phyloP scores from a whole-genome alignment of 2,329 filamentous ascomycete genomes.

The Sclerotinia nivalis region DNA sequence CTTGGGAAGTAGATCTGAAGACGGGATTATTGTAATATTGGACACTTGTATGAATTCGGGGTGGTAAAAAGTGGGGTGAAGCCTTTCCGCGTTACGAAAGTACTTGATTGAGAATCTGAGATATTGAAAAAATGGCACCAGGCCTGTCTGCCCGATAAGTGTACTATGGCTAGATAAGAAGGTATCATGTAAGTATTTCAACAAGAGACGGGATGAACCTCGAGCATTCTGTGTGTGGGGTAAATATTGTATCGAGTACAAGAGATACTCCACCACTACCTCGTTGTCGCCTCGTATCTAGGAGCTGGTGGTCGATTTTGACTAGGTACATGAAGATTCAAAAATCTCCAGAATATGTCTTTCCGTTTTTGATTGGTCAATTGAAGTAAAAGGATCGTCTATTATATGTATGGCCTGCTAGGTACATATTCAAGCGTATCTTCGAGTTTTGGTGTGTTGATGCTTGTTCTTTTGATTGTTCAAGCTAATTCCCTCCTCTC shows the following conservation, averaged over 20 bases:
- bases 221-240: constrained; percentile 3
- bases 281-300: constrained; percentile 19
- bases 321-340: neutral
- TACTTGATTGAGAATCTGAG: neutral
- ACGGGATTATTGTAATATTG: constrained; percentile 3
- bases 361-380: neutral
- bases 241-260: neutral
- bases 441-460: neutral
- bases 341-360: neutral
- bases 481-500: neutral
- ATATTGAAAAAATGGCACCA: neutral
- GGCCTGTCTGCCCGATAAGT: neutral
- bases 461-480: constrained; percentile 10
- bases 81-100: neutral
- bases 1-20: neutral
- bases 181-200: constrained; percentile 10
- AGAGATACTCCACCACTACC: neutral
- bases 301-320: neutral
- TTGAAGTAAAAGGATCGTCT: neutral
- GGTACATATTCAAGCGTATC: neutral
- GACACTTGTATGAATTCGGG: neutral
- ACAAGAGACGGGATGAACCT: constrained; percentile 13
- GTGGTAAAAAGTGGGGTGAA: constrained; percentile 9
- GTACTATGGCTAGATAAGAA: constrained; percentile 16
- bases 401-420: neutral